Conservation (phyloP, 495 filamentous ascomycete genomes). For the Aspergillus wentii region DNA sequence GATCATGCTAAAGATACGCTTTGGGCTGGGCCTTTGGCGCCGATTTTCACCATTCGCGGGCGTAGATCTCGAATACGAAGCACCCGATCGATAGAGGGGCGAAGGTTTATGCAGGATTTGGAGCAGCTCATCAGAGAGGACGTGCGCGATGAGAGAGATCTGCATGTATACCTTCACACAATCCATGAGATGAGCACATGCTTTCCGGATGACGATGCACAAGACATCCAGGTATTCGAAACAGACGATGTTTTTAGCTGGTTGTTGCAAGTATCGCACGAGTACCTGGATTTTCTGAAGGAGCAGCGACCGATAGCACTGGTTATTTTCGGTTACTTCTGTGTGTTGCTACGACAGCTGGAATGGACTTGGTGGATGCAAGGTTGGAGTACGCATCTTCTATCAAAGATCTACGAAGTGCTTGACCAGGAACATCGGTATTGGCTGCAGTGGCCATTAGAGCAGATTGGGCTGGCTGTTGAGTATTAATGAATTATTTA, state of each 20-base stretch:
- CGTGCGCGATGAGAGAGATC: too few relatives aligned
- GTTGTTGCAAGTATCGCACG: constrained; percentile 16
- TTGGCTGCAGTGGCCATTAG: constrained; percentile 20
- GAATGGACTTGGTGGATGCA: constrained; percentile 33
- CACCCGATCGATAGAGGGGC: background rate
- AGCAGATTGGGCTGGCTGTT: constrained; percentile 16
- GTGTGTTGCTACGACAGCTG: constrained; percentile 17
- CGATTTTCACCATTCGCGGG: constrained; percentile 13
- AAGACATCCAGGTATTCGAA: too few relatives aligned
- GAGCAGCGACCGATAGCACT: constrained; percentile 18
- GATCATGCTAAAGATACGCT: constrained; percentile 16
- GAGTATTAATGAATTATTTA: too few relatives aligned
- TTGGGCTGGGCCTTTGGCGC: constrained; percentile 12
- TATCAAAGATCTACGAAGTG: constrained; percentile 14
- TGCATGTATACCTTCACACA: too few relatives aligned
- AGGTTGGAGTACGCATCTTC: constrained; percentile 17
- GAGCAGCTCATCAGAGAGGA: background rate
- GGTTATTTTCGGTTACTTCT: constrained; percentile 26
- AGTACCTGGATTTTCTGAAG: constrained; percentile 17
- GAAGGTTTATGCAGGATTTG: background rate
- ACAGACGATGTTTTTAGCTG: constrained; percentile 19
- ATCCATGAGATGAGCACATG: too few relatives aligned
- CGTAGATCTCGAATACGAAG: background rate
- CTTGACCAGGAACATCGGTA: constrained; percentile 14
- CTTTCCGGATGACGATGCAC: too few relatives aligned